These are phyloP conservation scores for Pleurotus eryngii DNA, from an alignment of 768 basidiomycete species.

Conservation along the genomic window DNA sequence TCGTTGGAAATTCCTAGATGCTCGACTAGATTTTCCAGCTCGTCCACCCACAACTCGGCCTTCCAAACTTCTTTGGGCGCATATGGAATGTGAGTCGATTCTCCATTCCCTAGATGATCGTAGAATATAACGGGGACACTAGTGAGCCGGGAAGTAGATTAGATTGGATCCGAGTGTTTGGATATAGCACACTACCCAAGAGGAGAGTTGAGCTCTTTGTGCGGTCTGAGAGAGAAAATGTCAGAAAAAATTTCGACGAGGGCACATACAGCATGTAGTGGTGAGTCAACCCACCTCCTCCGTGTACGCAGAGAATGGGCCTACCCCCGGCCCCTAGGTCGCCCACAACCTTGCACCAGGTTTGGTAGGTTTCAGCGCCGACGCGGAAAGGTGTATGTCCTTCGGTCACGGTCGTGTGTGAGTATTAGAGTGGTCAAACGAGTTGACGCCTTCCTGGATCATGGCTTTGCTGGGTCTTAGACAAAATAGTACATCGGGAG, in stretches of 20 bases:
- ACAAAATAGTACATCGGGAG: no score
- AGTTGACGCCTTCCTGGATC: no score
- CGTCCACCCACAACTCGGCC: conserved; percentile 47
- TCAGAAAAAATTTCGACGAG: no score
- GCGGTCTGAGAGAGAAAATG: not conserved
- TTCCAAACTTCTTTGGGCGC: conserved; percentile 39
- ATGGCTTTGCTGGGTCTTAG: no score
- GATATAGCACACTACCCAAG: not conserved
- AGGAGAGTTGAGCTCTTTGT: not conserved
- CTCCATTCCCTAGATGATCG: conserved; percentile 46
- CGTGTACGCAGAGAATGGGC: conserved; percentile 44
- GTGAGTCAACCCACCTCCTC: conserved; percentile 36
- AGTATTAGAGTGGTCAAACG: no score
- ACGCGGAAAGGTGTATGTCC: not conserved
- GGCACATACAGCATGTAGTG: conserved; percentile 8
- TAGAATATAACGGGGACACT: conserved; percentile 41
- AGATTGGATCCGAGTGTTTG: not conserved
- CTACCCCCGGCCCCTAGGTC: conserved; percentile 25
- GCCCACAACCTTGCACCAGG: conserved; percentile 44
- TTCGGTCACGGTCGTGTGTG: not conserved
- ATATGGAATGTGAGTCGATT: conserved; percentile 39
- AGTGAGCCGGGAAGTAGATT: not conserved
- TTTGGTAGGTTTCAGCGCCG: conserved; percentile 26
- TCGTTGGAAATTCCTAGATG: conserved; percentile 35
- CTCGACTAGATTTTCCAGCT: conserved; percentile 47